Evolutionary conservation across 352 stramenopile genomes (phyloP).

Genomic region (Detonula confervacea): DNA sequence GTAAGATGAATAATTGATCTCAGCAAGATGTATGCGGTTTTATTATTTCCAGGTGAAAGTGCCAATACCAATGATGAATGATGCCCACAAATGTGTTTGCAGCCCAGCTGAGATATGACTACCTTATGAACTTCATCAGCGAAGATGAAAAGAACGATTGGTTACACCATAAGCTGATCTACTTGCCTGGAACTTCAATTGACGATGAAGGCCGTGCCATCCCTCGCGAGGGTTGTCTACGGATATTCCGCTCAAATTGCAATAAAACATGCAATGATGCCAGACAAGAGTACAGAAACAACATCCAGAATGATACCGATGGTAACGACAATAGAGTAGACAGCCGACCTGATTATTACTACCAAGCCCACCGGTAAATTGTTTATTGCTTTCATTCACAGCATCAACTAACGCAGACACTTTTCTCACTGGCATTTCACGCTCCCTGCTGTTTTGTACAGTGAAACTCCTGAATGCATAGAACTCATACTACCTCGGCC

Average conservation of each 20-base stretch:
- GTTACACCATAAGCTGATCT: conserved; percentile 30
- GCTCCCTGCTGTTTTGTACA: not conserved
- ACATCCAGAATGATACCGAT: conserved; percentile 8
- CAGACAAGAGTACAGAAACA: conserved; percentile 22
- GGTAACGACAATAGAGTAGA: conserved; percentile 11
- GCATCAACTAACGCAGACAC: too few relatives aligned
- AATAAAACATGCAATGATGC: conserved; percentile 22
- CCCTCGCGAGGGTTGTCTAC: conserved; percentile 25
- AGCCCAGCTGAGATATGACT: conserved; percentile 16
- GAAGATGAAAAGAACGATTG: conserved; percentile 16
- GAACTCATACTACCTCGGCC: conserved; percentile 19
- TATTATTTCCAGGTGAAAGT: too few relatives aligned
- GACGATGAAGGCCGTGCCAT: conserved; percentile 4
- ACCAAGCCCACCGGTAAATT: conserved; percentile 4
- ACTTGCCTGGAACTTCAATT: conserved; percentile 17
- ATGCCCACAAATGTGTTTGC: too few relatives aligned
- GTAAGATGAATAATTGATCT: too few relatives aligned
- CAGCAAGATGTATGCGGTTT: too few relatives aligned
- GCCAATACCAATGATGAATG: too few relatives aligned
- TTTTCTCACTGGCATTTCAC: too few relatives aligned
- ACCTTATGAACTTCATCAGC: not conserved
- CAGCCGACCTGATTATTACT: conserved; percentile 36
- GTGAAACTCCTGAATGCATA: conserved; percentile 28
- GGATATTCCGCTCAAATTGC: conserved; percentile 30
- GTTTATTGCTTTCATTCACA: too few relatives aligned